These are phyloP conservation scores for Echites panduratus DNA, from an alignment of 257 asterid species.

Conservation along the genomic window DNA sequence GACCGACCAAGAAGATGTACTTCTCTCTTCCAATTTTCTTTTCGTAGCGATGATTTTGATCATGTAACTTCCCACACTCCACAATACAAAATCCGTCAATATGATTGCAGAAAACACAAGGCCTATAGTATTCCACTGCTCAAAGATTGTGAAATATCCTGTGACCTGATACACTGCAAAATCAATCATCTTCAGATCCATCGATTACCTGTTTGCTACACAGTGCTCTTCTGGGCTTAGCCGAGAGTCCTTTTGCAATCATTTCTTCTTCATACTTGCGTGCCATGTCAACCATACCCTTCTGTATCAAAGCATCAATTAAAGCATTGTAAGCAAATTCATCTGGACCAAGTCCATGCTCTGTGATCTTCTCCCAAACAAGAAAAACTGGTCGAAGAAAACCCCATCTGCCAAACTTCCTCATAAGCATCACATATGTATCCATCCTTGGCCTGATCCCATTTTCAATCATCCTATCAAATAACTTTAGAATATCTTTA, in stretches of 20 bases:
- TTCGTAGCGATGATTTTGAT: background rate
- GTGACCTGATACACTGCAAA: background rate
- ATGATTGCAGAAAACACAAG: background rate
- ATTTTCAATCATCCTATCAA: constrained; percentile 69
- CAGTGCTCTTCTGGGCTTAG: constrained; percentile 71
- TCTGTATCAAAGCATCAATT: constrained; percentile 75
- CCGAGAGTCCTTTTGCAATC: constrained; percentile 72
- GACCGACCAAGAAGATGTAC: background rate
- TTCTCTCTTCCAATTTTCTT: background rate
- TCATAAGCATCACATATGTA: constrained; percentile 84
- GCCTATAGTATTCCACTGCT: background rate
- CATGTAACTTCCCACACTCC: background rate
- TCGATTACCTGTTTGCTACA: constrained; percentile 27
- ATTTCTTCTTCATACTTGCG: constrained; percentile 76
- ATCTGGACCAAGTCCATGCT: constrained; percentile 78
- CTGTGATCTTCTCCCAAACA: constrained; percentile 71
- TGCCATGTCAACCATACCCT: constrained; percentile 79
- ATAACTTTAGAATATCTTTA: constrained; percentile 53
- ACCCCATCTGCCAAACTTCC: constrained; percentile 97
- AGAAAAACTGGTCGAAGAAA: constrained; percentile 71
- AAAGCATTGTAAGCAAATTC: constrained; percentile 79
- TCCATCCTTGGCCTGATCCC: constrained; percentile 76
- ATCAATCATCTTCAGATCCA: constrained; percentile 26
- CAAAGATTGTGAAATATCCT: background rate
- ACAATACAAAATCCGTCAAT: background rate